These are phyloP conservation scores for Trichophyton verrucosum DNA, from an alignment of 2,329 filamentous ascomycete species.

Conservation along the genomic window DNA sequence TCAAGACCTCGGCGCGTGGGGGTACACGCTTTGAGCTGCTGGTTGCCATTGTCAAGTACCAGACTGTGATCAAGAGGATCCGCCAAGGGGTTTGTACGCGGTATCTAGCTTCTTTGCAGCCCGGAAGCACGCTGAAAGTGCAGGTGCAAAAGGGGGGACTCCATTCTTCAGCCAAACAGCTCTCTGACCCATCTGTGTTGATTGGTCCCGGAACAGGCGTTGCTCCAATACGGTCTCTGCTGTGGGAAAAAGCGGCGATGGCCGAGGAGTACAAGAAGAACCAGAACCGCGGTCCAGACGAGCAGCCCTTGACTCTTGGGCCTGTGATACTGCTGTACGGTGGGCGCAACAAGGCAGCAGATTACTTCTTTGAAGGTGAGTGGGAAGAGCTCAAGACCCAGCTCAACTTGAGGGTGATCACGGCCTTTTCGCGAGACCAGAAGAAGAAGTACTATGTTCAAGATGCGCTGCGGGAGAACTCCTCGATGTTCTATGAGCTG, in stretches of 20 bases:
- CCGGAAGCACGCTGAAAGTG: slow-evolving; percentile 48
- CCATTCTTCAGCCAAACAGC: slow-evolving; percentile 36
- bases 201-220: slow-evolving; percentile 79
- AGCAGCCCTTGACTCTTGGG: slow-evolving; percentile 21
- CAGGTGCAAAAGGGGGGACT: slow-evolving; percentile 43
- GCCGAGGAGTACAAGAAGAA: slow-evolving; percentile 22
- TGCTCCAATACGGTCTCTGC: slow-evolving; percentile 67
- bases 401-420: slow-evolving; percentile 42
- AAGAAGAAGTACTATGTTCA: slow-evolving; percentile 55
- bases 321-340: slow-evolving; percentile 65
- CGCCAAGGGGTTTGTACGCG: slow-evolving; percentile 81
- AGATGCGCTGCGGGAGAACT: slow-evolving; percentile 45
- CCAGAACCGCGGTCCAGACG: slow-evolving; percentile 20
- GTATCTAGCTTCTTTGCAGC: slow-evolving; percentile 57
- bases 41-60: slow-evolving; percentile 81
- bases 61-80: slow-evolving; percentile 71
- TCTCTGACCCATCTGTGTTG: slow-evolving; percentile 53
- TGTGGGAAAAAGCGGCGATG: slow-evolving; percentile 55
- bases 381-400: slow-evolving; percentile 44
- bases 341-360: slow-evolving; percentile 58
- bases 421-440: slow-evolving; percentile 62
- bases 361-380: slow-evolving; percentile 72
- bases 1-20: slow-evolving; percentile 27
- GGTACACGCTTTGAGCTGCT: slow-evolving; percentile 55
- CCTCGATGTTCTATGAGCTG: slow-evolving; percentile 38